Conservation (phyloP, 768 basidiomycete genomes). For the Podaxis mareebaensis region DNA sequence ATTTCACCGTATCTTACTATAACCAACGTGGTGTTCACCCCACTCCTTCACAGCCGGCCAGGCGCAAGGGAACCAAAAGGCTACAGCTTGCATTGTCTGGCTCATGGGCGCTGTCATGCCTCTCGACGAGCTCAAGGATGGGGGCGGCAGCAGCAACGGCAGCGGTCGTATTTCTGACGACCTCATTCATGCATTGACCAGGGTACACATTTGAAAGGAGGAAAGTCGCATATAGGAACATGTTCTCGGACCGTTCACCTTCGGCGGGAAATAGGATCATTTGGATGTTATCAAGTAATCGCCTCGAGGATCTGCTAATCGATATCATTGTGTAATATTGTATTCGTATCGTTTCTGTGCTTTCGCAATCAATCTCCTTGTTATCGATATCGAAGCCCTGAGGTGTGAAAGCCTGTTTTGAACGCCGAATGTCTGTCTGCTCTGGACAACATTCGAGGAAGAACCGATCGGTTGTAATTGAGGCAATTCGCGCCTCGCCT, state of each 20-base stretch:
- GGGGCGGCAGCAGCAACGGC: constrained; percentile 19
- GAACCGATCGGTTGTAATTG: background rate
- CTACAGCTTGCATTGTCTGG: constrained; percentile 37
- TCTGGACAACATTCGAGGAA: background rate
- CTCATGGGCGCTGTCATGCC: constrained; percentile 47
- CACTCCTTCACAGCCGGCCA: constrained; percentile 27
- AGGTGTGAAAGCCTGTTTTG: background rate
- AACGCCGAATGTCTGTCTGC: background rate
- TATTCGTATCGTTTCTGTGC: background rate
- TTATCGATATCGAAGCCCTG: constrained; percentile 1
- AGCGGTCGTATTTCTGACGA: constrained; percentile 24
- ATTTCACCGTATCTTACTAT: background rate
- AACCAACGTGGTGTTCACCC: background rate
- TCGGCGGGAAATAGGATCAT: background rate
- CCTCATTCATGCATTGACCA: constrained; percentile 35
- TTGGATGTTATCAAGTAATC: constrained; percentile 4
- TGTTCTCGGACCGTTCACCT: background rate
- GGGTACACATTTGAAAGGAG: constrained; percentile 28
- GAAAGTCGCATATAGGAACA: background rate
- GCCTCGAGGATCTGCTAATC: constrained; percentile 3
- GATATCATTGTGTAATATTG: constrained; percentile 9
- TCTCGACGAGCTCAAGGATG: constrained; percentile 30
- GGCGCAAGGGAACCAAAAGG: constrained; percentile 28
- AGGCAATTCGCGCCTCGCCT: background rate
- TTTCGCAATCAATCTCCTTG: background rate